Evolutionary conservation across 2,329 filamentous ascomycete species (phyloP).

Genomic region (Microdochium paspali): DNA sequence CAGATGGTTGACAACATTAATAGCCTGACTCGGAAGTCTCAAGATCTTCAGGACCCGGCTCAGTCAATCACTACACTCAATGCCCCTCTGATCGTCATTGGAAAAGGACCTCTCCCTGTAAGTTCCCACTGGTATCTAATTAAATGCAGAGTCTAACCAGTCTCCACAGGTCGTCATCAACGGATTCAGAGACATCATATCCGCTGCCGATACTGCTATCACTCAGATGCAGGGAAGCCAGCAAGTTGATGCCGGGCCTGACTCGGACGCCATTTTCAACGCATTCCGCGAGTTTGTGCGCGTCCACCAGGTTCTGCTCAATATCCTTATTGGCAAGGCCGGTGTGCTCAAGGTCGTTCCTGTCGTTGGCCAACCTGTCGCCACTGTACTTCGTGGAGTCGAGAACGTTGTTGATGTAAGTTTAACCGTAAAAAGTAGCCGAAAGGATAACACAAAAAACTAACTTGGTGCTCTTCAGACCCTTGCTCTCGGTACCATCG

Average conservation of each 20-base stretch:
- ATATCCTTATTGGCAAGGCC: constrained; percentile 24
- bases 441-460: background rate
- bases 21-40: constrained; percentile 12
- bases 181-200: constrained; percentile 19
- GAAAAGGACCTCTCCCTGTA: constrained; percentile 20
- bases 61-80: constrained; percentile 16
- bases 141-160: background rate
- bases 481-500: constrained; percentile 10
- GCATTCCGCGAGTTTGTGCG: constrained; percentile 19
- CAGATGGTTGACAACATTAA: constrained; percentile 15
- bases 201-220: constrained; percentile 8
- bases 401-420: constrained; percentile 16
- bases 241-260: constrained; percentile 4
- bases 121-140: constrained; percentile 1
- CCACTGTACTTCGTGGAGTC: constrained; percentile 13
- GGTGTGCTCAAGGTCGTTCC: constrained; percentile 16
- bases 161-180: constrained; percentile 11
- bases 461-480: constrained; percentile 4
- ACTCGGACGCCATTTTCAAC: constrained; percentile 11
- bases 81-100: constrained; percentile 13
- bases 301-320: constrained; percentile 20
- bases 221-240: constrained; percentile 8
- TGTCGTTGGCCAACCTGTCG: constrained; percentile 17
- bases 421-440: background rate
- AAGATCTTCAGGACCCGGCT: constrained; percentile 14